Evolutionary conservation across 2,329 filamentous ascomycete species (phyloP).

Genomic region (Diaporthe destruens): DNA sequence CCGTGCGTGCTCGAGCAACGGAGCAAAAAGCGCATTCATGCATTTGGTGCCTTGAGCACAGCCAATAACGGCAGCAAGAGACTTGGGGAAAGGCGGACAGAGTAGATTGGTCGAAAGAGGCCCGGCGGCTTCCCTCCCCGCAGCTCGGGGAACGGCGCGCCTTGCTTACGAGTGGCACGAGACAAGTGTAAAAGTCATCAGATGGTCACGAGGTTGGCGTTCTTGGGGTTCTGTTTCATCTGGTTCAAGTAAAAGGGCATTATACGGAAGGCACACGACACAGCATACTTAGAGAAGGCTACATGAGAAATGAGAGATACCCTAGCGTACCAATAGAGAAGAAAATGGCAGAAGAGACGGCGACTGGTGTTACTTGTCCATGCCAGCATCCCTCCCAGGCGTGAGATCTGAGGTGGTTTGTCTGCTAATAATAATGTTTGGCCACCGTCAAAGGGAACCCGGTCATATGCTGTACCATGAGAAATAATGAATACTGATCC

Average conservation of each 20-base stretch:
- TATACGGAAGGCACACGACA: background rate
- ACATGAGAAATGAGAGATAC: conserved; percentile 32
- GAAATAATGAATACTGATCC: background rate
- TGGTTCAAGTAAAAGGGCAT: conserved; percentile 27
- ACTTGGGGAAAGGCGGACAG: background rate
- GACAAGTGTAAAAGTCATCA: background rate
- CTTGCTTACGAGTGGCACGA: background rate
- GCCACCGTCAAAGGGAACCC: too few species aligned
- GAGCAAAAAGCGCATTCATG: too few species aligned
- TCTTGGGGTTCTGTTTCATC: conserved; percentile 7
- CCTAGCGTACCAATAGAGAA: conserved; percentile 20
- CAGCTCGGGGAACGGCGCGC: background rate
- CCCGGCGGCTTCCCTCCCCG: background rate
- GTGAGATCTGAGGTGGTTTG: background rate
- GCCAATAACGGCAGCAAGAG: background rate
- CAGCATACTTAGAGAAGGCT: conserved; percentile 26
- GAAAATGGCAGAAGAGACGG: background rate
- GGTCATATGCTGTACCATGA: background rate
- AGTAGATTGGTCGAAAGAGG: background rate
- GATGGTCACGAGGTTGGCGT: background rate
- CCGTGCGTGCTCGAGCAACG: background rate
- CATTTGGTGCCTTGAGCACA: background rate
- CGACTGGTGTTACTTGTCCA: background rate
- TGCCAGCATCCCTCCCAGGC: background rate
- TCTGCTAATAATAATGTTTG: too few species aligned